A percentile compares a stretch with the other conserved stretches of the same genome.
These are phyloP conservation scores for Gnomoniopsis smithogilvyi DNA, from an alignment of 2,329 filamentous ascomycete genomes.

Conservation along the genomic window DNA sequence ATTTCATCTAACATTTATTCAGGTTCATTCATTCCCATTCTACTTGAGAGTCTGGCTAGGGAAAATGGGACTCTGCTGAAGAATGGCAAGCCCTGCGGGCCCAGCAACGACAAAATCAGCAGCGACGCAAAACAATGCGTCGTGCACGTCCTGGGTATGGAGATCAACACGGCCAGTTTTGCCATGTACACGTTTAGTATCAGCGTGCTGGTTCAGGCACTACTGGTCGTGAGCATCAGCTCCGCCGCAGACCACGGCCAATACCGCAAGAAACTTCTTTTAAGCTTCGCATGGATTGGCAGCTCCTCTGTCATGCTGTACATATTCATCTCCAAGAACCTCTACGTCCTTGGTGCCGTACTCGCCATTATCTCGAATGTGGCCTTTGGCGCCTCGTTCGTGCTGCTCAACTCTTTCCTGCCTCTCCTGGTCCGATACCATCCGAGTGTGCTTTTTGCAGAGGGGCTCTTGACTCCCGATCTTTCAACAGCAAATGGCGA, in stretches of 20 bases:
- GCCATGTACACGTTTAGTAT: constrained; percentile 97
- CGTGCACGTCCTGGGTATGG: constrained; percentile 73
- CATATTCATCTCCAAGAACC: constrained; percentile 68
- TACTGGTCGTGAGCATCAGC: constrained; percentile 94
- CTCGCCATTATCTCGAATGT: constrained; percentile 90
- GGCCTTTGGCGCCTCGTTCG: constrained; percentile 91
- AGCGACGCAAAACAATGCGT: constrained; percentile 67
- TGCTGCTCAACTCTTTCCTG: constrained; percentile 91
- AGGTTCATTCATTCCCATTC: constrained; percentile 95
- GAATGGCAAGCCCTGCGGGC: constrained; percentile 69
- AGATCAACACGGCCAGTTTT: constrained; percentile 95
- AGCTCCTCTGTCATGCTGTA: constrained; percentile 85
- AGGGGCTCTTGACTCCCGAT: constrained; percentile 27
- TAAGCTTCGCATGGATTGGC: constrained; percentile 81
- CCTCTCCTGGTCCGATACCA: constrained; percentile 88
- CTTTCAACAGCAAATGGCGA: constrained; percentile 30
- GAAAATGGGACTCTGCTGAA: constrained; percentile 89
- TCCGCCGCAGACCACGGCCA: constrained; percentile 92
- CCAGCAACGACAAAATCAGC: constrained; percentile 50
- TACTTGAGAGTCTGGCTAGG: constrained; percentile 87
- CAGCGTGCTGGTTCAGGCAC: constrained; percentile 82
- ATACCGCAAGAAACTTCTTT: constrained; percentile 83
- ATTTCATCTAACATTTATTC: constrained; percentile 12
- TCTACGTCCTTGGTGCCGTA: constrained; percentile 78
- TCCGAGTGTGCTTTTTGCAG: constrained; percentile 42